phyloP scores from a whole-genome alignment of 1,284 basidiomycete genomes.

The Cutaneotrichosporon sp. region DNA sequence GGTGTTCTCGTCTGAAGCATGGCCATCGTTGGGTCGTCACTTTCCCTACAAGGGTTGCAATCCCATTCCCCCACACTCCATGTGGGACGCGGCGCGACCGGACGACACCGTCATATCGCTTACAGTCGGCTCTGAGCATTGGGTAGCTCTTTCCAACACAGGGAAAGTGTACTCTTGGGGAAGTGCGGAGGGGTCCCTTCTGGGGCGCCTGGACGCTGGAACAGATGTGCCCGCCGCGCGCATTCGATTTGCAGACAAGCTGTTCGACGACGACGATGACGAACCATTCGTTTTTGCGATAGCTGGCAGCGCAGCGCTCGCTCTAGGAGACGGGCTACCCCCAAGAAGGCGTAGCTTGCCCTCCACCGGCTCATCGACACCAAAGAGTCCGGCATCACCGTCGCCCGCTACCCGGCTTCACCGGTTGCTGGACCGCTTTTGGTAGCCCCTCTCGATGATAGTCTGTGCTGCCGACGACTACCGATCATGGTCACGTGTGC shows the following conservation, averaged over 20 bases:
- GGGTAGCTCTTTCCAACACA: not conserved
- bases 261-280: not conserved
- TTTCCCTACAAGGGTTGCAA: not conserved
- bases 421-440: not conserved
- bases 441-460: too few species aligned
- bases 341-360: not conserved
- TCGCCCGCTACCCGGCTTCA: not conserved
- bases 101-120: not conserved
- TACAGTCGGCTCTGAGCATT: not conserved
- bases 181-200: not conserved
- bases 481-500: too few species aligned
- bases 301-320: not conserved
- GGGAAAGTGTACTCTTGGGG: slow-evolving; percentile 1
- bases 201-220: not conserved
- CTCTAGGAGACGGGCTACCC: not conserved
- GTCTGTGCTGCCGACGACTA: too few species aligned
- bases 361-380: not conserved
- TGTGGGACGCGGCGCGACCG: not conserved
- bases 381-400: not conserved
- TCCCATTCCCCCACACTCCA: not conserved
- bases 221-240: not conserved
- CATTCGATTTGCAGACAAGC: not conserved
- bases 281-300: not conserved
- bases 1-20: not conserved
- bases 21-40: not conserved